Evolutionary conservation across 2,329 filamentous ascomycete genomes (phyloP).

Genomic region (Aureobasidium sp.): DNA sequence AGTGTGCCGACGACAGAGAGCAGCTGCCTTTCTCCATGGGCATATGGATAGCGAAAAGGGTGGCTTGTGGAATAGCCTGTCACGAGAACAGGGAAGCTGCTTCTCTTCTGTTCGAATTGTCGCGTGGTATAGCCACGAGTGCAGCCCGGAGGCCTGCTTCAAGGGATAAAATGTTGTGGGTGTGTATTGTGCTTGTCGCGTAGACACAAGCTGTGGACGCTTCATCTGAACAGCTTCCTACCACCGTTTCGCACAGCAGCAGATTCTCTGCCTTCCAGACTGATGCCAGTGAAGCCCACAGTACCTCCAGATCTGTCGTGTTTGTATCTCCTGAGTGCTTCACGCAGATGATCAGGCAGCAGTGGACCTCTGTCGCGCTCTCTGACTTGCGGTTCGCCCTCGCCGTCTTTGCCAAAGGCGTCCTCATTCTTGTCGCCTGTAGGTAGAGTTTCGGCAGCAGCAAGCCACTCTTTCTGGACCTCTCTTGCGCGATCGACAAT

Average conservation of each 20-base stretch:
- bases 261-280: conserved; percentile 41
- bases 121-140: no score
- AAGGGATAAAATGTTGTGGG: neutral
- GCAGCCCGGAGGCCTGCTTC: no score
- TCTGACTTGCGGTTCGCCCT: conserved; percentile 18
- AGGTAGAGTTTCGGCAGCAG: conserved; percentile 51
- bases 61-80: no score
- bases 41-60: no score
- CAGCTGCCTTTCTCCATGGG: neutral
- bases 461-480: conserved; percentile 65
- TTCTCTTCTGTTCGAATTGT: neutral
- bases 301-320: conserved; percentile 56
- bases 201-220: neutral
- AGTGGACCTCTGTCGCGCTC: conserved; percentile 49
- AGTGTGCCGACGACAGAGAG: no score
- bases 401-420: conserved; percentile 25
- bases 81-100: neutral
- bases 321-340: conserved; percentile 64
- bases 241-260: conserved; percentile 40
- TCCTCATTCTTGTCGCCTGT: conserved; percentile 34
- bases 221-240: conserved; percentile 39
- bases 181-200: neutral
- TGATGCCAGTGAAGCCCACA: conserved; percentile 44
- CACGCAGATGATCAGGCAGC: conserved; percentile 66
- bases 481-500: conserved; percentile 65